Evolutionary conservation across 306 rosid species (phyloP), one percentile per base, ranked within the genome.

Genomic region (Ochetophila trinervis): DNA sequence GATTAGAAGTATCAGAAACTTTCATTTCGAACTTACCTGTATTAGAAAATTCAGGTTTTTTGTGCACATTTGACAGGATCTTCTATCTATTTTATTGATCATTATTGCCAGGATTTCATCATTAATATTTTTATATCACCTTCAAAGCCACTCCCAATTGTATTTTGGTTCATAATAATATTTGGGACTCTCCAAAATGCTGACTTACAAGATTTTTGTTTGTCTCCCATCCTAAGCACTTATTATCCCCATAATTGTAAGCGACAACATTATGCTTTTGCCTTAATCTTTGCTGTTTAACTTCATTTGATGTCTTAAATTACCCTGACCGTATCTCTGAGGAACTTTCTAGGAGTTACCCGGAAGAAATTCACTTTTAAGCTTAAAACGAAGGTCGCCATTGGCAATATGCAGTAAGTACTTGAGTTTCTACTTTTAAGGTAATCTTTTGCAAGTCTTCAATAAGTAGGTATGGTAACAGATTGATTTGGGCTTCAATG

Each of bases 261-360:
- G 74, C 78, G 57, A 77, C 2, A 66, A 42, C 44, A 44, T 16
- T 17, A 49, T 37, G 50, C 78, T 58, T 60, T 42, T 18, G 20
- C 20, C 47, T 12, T 63, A 51, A 58, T 18, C 20, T 14, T 36
- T 53, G 22, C 58, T 22, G 56, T 34, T 48, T 53, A 53, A 47
- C 65, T 57, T 61, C 61, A 10, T 42, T 20, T 56, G 30, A 30
- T 56, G 66, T 62, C 48, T 68, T 42, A 19, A 71, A 37, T 36
- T 60, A 53, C 24, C 70, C 60, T 21, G 11, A 51, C 54, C 61
- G 57, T 30, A 24, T 47, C 70, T 27, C 47, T 22, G 65, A 71
- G 69, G 57, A 8, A 62, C 50, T 14, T n/a, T n/a, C 48, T 37
- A 37, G 44, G 44, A 5, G 44, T 10, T 0, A 37, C 11, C 32